Base-by-base conservation (phyloP, 2,329 filamentous ascomycete species). In the Alternaria triticimaculans region DNA sequence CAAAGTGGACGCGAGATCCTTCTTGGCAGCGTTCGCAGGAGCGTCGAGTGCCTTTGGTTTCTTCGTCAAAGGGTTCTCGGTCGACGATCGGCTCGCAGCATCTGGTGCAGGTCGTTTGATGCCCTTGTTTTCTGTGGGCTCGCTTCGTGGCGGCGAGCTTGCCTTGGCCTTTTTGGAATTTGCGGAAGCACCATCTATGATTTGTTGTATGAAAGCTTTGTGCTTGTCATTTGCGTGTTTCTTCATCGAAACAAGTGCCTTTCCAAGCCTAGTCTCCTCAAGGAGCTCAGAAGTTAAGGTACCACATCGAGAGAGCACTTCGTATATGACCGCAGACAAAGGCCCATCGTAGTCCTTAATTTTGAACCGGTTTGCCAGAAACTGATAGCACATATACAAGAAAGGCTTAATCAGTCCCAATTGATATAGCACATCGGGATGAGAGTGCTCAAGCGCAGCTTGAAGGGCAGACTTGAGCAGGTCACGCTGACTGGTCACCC, bases 181-280 rank as follows among this genome's bases (percentile, higher is more conserved):
- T 67, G 84, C 81, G 2, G 84, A 71, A 53, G 76, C 80, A 53
- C 77, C 70, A 65, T 83, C 73, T 74, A 85, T 79, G 50, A 91
- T 89, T 63, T 85, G 84, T 37, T 85, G 84, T 5, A 90, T 87
- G 50, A 90, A 81, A 5, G 84, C 84, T 70, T 90, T 90, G 51
- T 88, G 87, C 56, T 90, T 87, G 0, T 86, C 84, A 71, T 92
- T 89, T 25, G 88, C 90, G 71, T 88, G 89, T 72, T 87, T 89
- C 63, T 84, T 85, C 72, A 91, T 87, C 9, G 87, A 85, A 64
- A 87, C 87, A 44, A 89, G 84, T 15, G 92, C 86, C 58, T 87
- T 88, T 61, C 88, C 86, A 60, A 93, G 87, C 72, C 91, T 91
- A 44, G 88, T 86, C 64, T 87, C 89, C 67, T 89, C 87, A 45